Evolutionary conservation across 352 stramenopile species (phyloP).

Genomic region (Phytophthora melonis): DNA sequence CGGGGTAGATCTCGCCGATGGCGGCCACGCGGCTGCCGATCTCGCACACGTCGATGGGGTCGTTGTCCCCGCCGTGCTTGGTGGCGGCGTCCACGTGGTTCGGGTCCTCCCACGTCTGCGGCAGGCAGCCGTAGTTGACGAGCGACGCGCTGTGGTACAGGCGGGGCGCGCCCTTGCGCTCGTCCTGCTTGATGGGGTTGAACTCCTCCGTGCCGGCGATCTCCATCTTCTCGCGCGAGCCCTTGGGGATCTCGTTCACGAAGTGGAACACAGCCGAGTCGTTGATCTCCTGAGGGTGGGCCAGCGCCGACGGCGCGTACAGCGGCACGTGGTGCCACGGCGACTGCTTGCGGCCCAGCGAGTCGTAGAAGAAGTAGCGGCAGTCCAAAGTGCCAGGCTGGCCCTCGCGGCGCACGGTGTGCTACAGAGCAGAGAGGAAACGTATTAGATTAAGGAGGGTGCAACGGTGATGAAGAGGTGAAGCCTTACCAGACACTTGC

Average conservation of each 20-base stretch:
- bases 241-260: constrained; percentile 94
- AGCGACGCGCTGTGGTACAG: constrained; percentile 89
- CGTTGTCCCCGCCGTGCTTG: constrained; percentile 95
- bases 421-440: constrained; percentile 37
- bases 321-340: constrained; percentile 95
- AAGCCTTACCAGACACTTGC: constrained; percentile 20
- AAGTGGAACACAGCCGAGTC: constrained; percentile 88
- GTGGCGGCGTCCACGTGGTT: constrained; percentile 94
- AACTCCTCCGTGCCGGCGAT: constrained; percentile 91
- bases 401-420: constrained; percentile 72
- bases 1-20: constrained; percentile 94
- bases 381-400: constrained; percentile 74
- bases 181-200: constrained; percentile 98
- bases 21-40: constrained; percentile 93
- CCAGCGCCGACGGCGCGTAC: constrained; percentile 49
- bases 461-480: no score
- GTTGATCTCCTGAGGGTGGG: constrained; percentile 45
- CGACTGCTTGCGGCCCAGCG: constrained; percentile 80
- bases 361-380: constrained; percentile 88
- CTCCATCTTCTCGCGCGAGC: constrained; percentile 94
- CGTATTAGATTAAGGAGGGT: background rate
- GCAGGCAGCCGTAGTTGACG: constrained; percentile 98
- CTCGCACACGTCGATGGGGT: constrained; percentile 99
- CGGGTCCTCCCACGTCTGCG: constrained; percentile 99
- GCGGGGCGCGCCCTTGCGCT: constrained; percentile 97